Base-by-base conservation (phyloP, 2,329 filamentous ascomycete genomes). In the Monosporascus sp. region DNA sequence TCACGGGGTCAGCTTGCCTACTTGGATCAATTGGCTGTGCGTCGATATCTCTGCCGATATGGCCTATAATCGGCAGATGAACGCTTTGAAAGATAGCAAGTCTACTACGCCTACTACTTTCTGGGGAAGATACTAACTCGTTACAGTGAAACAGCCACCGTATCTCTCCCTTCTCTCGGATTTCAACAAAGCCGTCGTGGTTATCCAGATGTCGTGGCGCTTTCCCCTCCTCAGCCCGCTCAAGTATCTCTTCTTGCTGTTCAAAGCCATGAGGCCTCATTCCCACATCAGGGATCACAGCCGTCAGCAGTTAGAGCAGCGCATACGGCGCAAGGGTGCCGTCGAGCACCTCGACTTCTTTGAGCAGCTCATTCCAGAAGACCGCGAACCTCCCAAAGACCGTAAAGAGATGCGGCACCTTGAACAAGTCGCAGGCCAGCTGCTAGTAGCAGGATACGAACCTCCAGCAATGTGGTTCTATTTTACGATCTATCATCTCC, bases 21-120 rank as follows among this genome's bases (percentile, higher is more conserved):
- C 53, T 1, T 65, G 63, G 60, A 48, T 51, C n/a, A 54, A 61
- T 17, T 63, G 62, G 62, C 7, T 61, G 20, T 52, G 44, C 41
- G 50, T 63, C 14, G 63, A 65, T 43, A 56, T 65, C 14, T 53
- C 60, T 1, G 61, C 61, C 2, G 62, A 65, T 11, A 55, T 63
- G 57, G 55, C 62, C 0, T 64, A 60, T n/a, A 60, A 55, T 26
- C 51, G 55, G 7, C 49, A 64, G 49, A 49, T 63, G 58, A 38
- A 60, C 31, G 22, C 47, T 3, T 7, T 61, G 37, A 58, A 46
- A 48, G 45, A 63, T 31, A 56, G 58, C 52, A 45, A 52, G 56
- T 54, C 9, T n/a, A 35, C 22, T 37, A 17, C 14, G 18, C 38
- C 14, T 37, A 6, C 31, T 17, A n/a, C 3, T 43, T n/a, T 22